These are phyloP conservation scores for Globisporangium parvum DNA, from an alignment of 352 stramenopile genomes.

Conservation along the genomic window DNA sequence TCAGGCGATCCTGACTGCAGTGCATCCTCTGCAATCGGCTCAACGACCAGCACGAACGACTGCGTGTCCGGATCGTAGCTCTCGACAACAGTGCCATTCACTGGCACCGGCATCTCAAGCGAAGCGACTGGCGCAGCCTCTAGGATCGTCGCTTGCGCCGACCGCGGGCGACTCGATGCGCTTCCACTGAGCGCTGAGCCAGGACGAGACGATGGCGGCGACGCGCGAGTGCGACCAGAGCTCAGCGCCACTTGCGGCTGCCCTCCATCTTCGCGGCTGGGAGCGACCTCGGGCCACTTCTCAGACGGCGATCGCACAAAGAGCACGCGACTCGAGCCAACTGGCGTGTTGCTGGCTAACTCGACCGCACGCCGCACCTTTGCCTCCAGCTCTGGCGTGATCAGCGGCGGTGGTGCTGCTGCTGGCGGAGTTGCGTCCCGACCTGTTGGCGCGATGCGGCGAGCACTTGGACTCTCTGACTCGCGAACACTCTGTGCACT, in stretches of 20 bases:
- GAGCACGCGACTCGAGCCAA: constrained; percentile 36
- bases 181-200: constrained; percentile 2
- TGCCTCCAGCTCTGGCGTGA: constrained; percentile 48
- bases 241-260: constrained; percentile 3
- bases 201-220: neutral
- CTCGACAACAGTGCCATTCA: constrained; percentile 2
- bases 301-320: constrained; percentile 35
- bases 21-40: neutral
- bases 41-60: constrained; percentile 5
- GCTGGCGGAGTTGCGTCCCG: too few relatives aligned
- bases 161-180: neutral
- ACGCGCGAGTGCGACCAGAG: neutral
- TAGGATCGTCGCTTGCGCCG: neutral
- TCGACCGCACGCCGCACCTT: constrained; percentile 47
- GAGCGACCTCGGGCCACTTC: constrained; percentile 9
- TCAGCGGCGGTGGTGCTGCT: constrained; percentile 4
- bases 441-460: too few relatives aligned
- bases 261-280: neutral
- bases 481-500: neutral
- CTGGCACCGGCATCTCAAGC: neutral
- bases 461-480: neutral
- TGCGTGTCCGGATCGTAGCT: constrained; percentile 11
- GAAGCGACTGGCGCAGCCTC: neutral
- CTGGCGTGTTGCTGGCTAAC: constrained; percentile 29
- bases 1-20: neutral